Conservation (phyloP, 2,329 filamentous ascomycete genomes). For the Fusarium graminum region DNA sequence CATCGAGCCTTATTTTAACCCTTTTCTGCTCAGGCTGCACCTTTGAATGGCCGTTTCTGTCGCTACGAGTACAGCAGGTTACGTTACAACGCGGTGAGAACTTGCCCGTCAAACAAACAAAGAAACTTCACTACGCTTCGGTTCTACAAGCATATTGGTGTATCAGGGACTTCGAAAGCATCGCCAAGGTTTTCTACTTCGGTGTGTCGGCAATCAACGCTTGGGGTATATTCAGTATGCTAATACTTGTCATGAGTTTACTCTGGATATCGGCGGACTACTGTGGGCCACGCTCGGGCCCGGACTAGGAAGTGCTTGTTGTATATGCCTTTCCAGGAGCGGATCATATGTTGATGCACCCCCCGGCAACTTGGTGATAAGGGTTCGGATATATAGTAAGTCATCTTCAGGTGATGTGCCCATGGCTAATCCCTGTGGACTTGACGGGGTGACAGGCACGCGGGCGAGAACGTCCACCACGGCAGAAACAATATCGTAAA, state of each 20-base stretch:
- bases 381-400: conserved; percentile 53
- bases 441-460: conserved; percentile 53
- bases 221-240: neutral
- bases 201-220: neutral
- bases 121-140: too few relatives aligned
- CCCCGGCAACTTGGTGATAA: conserved; percentile 57
- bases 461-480: conserved; percentile 61
- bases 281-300: conserved; percentile 17
- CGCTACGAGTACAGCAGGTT: too few relatives aligned
- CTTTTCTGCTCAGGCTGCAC: too few relatives aligned
- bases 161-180: too few relatives aligned
- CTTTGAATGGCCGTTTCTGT: too few relatives aligned
- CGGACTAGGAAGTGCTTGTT: conserved; percentile 52
- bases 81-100: too few relatives aligned
- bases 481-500: conserved; percentile 61
- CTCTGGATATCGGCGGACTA: conserved; percentile 1
- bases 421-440: conserved; percentile 43
- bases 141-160: too few relatives aligned
- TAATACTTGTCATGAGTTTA: conserved; percentile 11
- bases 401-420: conserved; percentile 54
- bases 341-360: conserved; percentile 56
- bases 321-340: conserved; percentile 57
- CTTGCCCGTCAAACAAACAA: too few relatives aligned
- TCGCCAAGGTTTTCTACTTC: neutral
- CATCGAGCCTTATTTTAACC: too few relatives aligned